phyloP scores from a whole-genome alignment of 1,139 yeast species.

The Zygosaccharomyces sapae region DNA sequence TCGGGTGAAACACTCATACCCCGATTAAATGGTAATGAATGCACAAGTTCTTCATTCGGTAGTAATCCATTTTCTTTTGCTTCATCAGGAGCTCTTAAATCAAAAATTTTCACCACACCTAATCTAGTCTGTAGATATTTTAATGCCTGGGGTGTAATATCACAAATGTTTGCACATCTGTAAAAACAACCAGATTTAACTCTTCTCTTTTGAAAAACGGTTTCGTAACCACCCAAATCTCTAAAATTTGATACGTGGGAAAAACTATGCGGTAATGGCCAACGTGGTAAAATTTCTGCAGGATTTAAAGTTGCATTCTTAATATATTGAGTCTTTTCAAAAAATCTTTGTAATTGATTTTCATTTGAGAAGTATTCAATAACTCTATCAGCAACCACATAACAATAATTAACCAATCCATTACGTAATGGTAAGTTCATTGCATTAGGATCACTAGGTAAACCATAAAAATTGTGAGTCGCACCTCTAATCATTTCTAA shows the following conservation, averaged over 20 bases:
- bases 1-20: constrained; percentile 61
- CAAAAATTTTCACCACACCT: constrained; percentile 58
- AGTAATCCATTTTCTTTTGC: constrained; percentile 47
- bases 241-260: constrained; percentile 57
- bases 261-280: constrained; percentile 40
- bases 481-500: constrained; percentile 61
- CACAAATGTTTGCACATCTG: constrained; percentile 60
- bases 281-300: constrained; percentile 35
- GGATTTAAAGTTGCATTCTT: constrained; percentile 13
- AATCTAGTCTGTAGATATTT: constrained; percentile 34
- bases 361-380: constrained; percentile 51
- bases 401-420: constrained; percentile 55
- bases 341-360: constrained; percentile 52
- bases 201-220: constrained; percentile 36
- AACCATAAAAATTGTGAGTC: constrained; percentile 76
- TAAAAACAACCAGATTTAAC: constrained; percentile 56
- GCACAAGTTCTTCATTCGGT: constrained; percentile 45
- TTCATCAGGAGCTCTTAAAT: constrained; percentile 65
- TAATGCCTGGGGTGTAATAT: constrained; percentile 40
- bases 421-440: constrained; percentile 45
- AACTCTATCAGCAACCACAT: constrained; percentile 50
- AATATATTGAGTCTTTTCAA: constrained; percentile 39
- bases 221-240: constrained; percentile 75
- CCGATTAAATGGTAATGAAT: constrained; percentile 58
- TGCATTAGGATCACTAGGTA: constrained; percentile 36